Evolutionary conservation across 208 protist species (phyloP).

Genomic region (Sergeia podlipaevii): DNA sequence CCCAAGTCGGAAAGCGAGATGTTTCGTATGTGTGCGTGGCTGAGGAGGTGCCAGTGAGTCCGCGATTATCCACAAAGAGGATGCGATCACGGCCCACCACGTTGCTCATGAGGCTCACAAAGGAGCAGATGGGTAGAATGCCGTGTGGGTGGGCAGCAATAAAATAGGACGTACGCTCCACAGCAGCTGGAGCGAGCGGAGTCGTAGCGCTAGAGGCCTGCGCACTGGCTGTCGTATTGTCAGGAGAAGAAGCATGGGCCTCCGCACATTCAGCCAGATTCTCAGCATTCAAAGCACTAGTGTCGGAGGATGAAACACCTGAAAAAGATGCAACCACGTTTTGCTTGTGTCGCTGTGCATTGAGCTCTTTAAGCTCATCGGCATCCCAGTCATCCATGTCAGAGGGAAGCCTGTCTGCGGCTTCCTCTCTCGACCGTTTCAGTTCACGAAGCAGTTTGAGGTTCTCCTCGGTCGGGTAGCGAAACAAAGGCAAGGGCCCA

Average conservation of each 20-base stretch:
- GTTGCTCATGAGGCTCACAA: constrained; percentile 31
- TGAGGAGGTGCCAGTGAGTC: not conserved
- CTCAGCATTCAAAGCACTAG: no score
- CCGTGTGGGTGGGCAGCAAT: constrained; percentile 56
- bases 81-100: constrained; percentile 15
- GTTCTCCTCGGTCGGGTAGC: constrained; percentile 13
- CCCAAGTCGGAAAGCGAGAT: no score
- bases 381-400: constrained; percentile 26
- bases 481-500: constrained; percentile 31
- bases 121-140: constrained; percentile 40
- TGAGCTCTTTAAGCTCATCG: constrained; percentile 6
- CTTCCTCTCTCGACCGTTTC: not conserved
- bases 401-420: not conserved
- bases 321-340: no score
- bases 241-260: no score
- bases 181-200: constrained; percentile 4
- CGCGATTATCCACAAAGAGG: constrained; percentile 32
- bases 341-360: not conserved
- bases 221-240: not conserved
- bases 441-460: not conserved
- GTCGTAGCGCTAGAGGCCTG: not conserved
- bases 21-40: not conserved
- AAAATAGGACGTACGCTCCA: constrained; percentile 35
- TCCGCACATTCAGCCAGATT: no score
- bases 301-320: no score